These are phyloP conservation scores for Gentiana macrophylla DNA, from an alignment of 257 asterid genomes.

Conservation along the genomic window DNA sequence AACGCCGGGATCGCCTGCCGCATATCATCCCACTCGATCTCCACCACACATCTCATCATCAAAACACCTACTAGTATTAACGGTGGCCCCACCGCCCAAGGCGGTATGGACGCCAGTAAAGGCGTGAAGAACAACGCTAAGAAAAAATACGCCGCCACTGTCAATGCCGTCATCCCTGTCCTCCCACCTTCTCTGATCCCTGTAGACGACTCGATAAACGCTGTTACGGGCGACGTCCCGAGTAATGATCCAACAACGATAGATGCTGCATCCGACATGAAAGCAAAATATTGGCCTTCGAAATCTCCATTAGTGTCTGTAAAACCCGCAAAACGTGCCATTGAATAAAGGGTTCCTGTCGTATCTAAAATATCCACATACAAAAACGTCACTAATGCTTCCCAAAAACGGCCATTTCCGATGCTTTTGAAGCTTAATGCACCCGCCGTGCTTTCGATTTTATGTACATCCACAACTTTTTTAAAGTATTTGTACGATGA, in stretches of 20 bases:
- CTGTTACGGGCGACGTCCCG: conserved; percentile 93
- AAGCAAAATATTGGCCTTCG: conserved; percentile 89
- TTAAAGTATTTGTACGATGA: conserved; percentile 55
- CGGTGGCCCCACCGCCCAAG: conserved; percentile 99
- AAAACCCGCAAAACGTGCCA: conserved; percentile 92
- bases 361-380: conserved; percentile 86
- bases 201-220: conserved; percentile 80
- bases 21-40: conserved; percentile 91
- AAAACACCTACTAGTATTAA: conserved; percentile 80
- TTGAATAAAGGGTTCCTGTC: conserved; percentile 76
- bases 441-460: conserved; percentile 63
- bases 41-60: conserved; percentile 94
- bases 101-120: conserved; percentile 79
- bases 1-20: conserved; percentile 95
- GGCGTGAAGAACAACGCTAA: conserved; percentile 88
- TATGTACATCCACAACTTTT: conserved; percentile 58
- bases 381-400: conserved; percentile 60
- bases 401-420: conserved; percentile 69
- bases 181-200: conserved; percentile 91
- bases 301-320: conserved; percentile 51
- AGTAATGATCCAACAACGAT: conserved; percentile 69
- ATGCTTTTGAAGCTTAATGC: conserved; percentile 64
- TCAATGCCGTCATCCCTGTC: conserved; percentile 86
- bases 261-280: conserved; percentile 86
- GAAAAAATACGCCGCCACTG: conserved; percentile 73